Evolutionary conservation across 805 yeast genomes (phyloP), one percentile per base, ranked within the genome.

Genomic region (Ogataea allantospora): DNA sequence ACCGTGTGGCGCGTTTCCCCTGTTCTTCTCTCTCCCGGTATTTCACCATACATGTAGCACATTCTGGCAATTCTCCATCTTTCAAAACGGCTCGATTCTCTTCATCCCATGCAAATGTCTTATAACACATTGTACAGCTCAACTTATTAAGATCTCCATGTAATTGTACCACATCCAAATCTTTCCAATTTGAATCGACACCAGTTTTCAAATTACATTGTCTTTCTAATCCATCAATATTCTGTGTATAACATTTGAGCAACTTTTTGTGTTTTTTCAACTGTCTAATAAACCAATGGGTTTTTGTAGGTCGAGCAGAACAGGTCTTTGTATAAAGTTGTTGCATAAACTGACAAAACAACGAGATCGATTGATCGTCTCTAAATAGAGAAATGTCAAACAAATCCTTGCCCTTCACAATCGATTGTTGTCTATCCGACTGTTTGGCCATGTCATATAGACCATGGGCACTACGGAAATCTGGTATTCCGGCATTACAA

Each of bases 401-500:
- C 52, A 91, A 72, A 46, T 91, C 99, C 54, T 87, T 86, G 5
- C 98, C 98, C 50, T 80, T 82, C n/a, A 55, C 54, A 27, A 70
- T 71, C 1, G 89, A 83, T 49, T 76, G 73, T 46, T 30, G 24
- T 22, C 27, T 43, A 75, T 75, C 44, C 3, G 31, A 15, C 13
- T 64, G 58, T 54, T 83, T 86, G 21, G 83, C 85, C 62, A 79
- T 57, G 43, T 83, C 79, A 63, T 91, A 89, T 7, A 89, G 70
- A 2, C 98, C 98, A 48, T 83, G 77, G 7, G 80, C 67, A 4
- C 95, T 84, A 39, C 98, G 71, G 58, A 89, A 89, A 58, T 91
- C 98, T 2, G 99, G 99, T 31, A 91, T 93, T 0, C 99, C 98
- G 1, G 98, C 97, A 57, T 85, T 87, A 58, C 96, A 88, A 11